phyloP scores from a whole-genome alignment of 2,329 filamentous ascomycete genomes.

The Pseudopyrenochaeta lycopersici region DNA sequence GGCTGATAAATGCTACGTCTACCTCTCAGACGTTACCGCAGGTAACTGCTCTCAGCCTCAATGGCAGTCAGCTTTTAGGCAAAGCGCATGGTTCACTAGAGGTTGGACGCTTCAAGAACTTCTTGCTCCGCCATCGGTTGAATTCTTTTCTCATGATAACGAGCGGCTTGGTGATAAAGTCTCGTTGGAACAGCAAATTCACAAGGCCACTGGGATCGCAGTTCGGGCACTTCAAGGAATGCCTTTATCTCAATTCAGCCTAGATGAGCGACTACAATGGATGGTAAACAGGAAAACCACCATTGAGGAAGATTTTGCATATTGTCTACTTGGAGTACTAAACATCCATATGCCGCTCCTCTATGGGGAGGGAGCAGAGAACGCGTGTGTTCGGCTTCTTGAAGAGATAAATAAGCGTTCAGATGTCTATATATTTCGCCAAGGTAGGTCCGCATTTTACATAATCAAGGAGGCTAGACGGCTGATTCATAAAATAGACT shows the following conservation, averaged over 20 bases:
- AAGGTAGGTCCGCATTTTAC: too few relatives aligned
- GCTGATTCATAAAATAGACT: too few relatives aligned
- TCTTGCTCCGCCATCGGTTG: slow-evolving; percentile 1
- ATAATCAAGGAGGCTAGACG: too few relatives aligned
- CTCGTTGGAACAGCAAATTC: too few relatives aligned
- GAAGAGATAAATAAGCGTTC: too few relatives aligned
- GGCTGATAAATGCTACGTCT: too few relatives aligned
- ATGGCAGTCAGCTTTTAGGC: slow-evolving; percentile 6
- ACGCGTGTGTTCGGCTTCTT: slow-evolving; percentile 17
- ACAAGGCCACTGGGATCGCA: slow-evolving; percentile 1
- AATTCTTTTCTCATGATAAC: slow-evolving; percentile 6
- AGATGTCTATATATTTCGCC: too few relatives aligned
- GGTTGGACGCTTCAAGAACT: slow-evolving; percentile 12
- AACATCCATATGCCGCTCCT: slow-evolving; percentile 10
- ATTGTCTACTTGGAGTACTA: slow-evolving; percentile 15
- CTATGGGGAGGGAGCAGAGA: slow-evolving; percentile 15
- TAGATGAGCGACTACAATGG: slow-evolving; percentile 15
- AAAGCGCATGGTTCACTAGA: slow-evolving; percentile 11
- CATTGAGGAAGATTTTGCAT: slow-evolving; percentile 17
- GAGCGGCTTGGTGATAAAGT: slow-evolving; percentile 1
- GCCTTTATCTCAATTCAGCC: neutral
- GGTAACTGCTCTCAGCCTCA: neutral
- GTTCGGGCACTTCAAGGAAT: neutral
- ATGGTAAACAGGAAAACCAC: slow-evolving; percentile 15
- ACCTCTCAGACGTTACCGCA: slow-evolving; percentile 7